Conservation (phyloP, 2,329 filamentous ascomycete genomes). For the Aspergillus bombycis region DNA sequence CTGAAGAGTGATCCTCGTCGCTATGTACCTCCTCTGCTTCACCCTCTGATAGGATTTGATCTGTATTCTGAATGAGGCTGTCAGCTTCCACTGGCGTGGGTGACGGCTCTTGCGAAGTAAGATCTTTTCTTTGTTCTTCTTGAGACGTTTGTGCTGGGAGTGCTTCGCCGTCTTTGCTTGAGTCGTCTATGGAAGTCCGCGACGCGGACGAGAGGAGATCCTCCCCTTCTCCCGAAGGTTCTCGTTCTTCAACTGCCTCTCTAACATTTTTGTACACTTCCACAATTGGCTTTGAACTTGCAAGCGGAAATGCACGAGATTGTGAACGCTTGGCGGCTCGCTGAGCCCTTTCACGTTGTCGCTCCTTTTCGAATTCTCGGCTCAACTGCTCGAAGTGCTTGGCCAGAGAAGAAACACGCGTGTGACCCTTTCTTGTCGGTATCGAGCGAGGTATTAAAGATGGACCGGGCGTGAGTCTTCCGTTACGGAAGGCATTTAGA, state of each 20-base stretch:
- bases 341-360: constrained; percentile 80
- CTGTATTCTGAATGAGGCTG: constrained; percentile 48
- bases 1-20: constrained; percentile 70
- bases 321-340: constrained; percentile 74
- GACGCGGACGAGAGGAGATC: constrained; percentile 38
- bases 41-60: constrained; percentile 62
- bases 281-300: constrained; percentile 92
- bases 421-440: constrained; percentile 67
- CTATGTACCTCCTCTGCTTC: constrained; percentile 71
- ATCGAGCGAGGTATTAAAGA: constrained; percentile 91
- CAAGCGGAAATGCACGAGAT: constrained; percentile 82
- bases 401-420: constrained; percentile 86
- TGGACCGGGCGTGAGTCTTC: constrained; percentile 50
- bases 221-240: constrained; percentile 65
- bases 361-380: constrained; percentile 93
- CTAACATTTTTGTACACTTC: constrained; percentile 94
- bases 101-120: constrained; percentile 33
- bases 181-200: constrained; percentile 34
- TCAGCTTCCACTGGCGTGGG: constrained; percentile 47
- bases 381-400: constrained; percentile 97
- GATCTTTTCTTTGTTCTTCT: constrained; percentile 36
- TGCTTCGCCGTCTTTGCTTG: constrained; percentile 35
- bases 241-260: constrained; percentile 84
- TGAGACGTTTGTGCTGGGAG: constrained; percentile 24
- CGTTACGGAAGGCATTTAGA: constrained; percentile 65